Base-by-base conservation (phyloP, 176 grass and related monocot genomes). In the Coix lacrymajobi region DNA sequence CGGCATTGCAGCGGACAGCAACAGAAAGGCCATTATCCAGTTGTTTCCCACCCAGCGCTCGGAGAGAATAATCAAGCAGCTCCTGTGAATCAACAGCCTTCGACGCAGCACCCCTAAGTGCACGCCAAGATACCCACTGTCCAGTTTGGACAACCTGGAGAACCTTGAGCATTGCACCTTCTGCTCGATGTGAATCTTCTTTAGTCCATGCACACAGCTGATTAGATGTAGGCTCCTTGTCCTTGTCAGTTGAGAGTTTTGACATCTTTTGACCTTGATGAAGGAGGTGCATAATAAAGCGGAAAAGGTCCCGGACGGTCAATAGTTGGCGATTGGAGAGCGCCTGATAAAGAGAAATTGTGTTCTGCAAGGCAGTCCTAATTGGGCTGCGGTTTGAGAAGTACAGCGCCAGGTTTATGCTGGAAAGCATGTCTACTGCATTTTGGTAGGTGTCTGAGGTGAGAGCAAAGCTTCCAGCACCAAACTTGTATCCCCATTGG, bases 401-500 rank as follows among this genome's bases (percentile, higher is more conserved):
- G 69, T 93, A 98, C 46, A 88, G 62, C 4, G 93, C 56, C 34
- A 99, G 73, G 2, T 88, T 85, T 61, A 92, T 79, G 10, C 56
- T 54, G 2, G 96, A 91, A 73, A 99, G 89, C 77, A 65, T 86
- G 19, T 96, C 80, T 11, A 99, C 91, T 9, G 96, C 96, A n/a
- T 87, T 68, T 8, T 83, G 77, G 75, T 96, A 99, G 1, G 96
- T 84, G 11, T 86, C 90, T 8, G 85, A 86, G 49, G 87, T 93
- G 13, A 93, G 91, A 25, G 87, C 93, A 81, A 92, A 99, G 79
- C 96, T 96, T 52, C 96, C 96, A 25, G 96, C 91, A 4, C 96
- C 96, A 17, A 99, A 99, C 70, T 90, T 91, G 62, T 99, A 99
- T 26, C 96, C 96, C 96, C 96, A 99, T 60, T 96, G 87, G 7